Base-by-base conservation (phyloP, 768 basidiomycete genomes). In the Gyrodon lividus region DNA sequence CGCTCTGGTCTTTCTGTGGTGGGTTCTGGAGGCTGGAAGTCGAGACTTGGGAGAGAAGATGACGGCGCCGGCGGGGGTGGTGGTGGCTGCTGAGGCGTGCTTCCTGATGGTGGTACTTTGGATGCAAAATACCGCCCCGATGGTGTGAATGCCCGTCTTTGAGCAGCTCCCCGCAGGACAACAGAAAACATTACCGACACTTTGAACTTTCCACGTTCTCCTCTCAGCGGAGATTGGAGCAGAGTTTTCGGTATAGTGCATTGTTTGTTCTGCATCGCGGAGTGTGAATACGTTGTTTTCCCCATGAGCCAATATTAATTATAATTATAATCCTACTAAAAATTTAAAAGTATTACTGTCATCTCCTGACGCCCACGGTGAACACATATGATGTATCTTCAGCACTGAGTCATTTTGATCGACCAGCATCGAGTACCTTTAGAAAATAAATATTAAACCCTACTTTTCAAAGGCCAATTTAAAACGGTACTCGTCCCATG, bases 21-120 rank as follows among this genome's bases (percentile, higher is more conserved):
- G 43, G 63, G 60, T 56, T 79, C 78, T 14, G 75, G 71, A 0
- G 85, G 84, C 16, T 82, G 77, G 58, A 89, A 86, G 67, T 89
- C 87, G 17, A 89, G 74, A 48, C 77, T 82, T 5, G 81, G 79
- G 5, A 80, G 56, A 24, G 55, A 55, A 14, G 60, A 20, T 26
- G 48, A n/a, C 8, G 50, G 9, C 38, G 53, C 17, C 19, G 51
- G 23, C 33, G 57, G 44, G 38, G 51, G 46, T 22, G 53, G 37
- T 16, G 48, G 47, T 17, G 48, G 50, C 3, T 46, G 43, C 34
- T 43, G 19, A n/a, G 52, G 43, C n/a, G 49, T 39, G 9, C 51
- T 26, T 16, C 47, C 13, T n/a, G 63, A 56, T 13, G 61, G 63
- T 6, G 63, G 63, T 0, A 38, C 33, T 13, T 51, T 34, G 19